Base-by-base conservation (phyloP, 352 stramenopile genomes). In the Phytophthora sansomeana region DNA sequence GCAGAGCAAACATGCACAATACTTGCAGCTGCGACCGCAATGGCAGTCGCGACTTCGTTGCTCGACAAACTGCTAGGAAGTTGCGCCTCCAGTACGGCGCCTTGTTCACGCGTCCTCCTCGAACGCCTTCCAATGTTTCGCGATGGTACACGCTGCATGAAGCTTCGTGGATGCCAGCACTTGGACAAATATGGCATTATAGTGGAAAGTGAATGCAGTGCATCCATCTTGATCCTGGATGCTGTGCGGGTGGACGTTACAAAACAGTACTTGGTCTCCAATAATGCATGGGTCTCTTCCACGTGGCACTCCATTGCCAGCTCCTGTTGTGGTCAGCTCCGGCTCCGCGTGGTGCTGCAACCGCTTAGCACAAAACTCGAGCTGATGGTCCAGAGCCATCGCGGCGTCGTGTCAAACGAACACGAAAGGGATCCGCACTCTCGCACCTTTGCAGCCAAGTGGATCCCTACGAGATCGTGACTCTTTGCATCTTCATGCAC, bases 1-100 rank as follows among this genome's bases (percentile, higher is more conserved):
- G 9, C 30, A n/a, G 21, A 48, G 36, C 50, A 58, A 24, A 58
- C 11, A 36, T 58, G 33, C 19, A 58, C 50, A 0, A 58, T 19
- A n/a, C 19, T 43, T 8, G 50, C 33, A 4, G 50, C 50, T 6
- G 19, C 21, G 16, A 58, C 35, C 6, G 50, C 50, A 24, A 58
- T 35, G 21, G 21, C 21, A 24, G 26, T 11, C 7, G 36, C 19
- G 36, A 58, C 13, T 29, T 19, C 9, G 28, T 58, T 9, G 50
- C 38, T 32, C 21, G 17, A 16, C 14, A 10, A 11, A 47, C 13
- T 2, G 50, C 32, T 11, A 28, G 50, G n/a, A n/a, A n/a, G n/a
- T n/a, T n/a, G n/a, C n/a, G n/a, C n/a, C n/a, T n/a, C n/a, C n/a
- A n/a, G n/a, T n/a, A n/a, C n/a, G n/a, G n/a, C n/a, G n/a, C n/a